Conservation (phyloP, 306 rosid genomes). For the Acacia confusa region DNA sequence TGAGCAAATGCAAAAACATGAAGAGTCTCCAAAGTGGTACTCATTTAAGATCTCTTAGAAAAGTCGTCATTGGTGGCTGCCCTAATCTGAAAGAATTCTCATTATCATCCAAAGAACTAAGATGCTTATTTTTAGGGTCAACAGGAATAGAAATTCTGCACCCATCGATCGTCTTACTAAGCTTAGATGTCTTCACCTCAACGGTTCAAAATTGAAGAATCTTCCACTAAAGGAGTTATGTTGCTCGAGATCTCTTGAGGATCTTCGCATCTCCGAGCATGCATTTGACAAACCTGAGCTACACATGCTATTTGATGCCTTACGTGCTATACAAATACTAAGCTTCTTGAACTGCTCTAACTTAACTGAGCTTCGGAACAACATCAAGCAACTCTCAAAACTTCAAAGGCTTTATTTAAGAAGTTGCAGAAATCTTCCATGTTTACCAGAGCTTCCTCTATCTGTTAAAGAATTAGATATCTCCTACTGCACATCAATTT, state of each 20-base stretch:
- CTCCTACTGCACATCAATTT: not conserved
- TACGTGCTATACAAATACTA: not conserved
- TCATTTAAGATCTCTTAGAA: conserved; percentile 4
- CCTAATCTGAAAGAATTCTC: conserved; percentile 13
- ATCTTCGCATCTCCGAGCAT: not conserved
- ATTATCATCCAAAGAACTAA: not conserved
- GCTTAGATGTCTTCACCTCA: not conserved
- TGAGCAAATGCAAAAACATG: conserved; percentile 6
- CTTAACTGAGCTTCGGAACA: conserved; percentile 26
- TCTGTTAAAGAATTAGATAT: not conserved
- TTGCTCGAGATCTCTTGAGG: not conserved
- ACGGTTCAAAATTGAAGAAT: not conserved
- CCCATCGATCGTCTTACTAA: conserved; percentile 13
- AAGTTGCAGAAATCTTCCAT: not conserved
- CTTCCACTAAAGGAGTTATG: conserved; percentile 20
- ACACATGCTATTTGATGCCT: conserved; percentile 8
- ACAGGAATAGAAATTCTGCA: conserved; percentile 10
- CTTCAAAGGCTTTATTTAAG: not conserved
- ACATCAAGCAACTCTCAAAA: not conserved
- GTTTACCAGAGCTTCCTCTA: not conserved
- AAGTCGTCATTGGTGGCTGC: not conserved
- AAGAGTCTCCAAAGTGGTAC: not conserved
- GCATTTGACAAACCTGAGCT: not conserved
- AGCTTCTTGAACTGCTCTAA: conserved; percentile 1
- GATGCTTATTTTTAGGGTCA: not conserved